Base-by-base conservation (phyloP, 2,329 filamentous ascomycete genomes). In the Aspergillus luchuensis region DNA sequence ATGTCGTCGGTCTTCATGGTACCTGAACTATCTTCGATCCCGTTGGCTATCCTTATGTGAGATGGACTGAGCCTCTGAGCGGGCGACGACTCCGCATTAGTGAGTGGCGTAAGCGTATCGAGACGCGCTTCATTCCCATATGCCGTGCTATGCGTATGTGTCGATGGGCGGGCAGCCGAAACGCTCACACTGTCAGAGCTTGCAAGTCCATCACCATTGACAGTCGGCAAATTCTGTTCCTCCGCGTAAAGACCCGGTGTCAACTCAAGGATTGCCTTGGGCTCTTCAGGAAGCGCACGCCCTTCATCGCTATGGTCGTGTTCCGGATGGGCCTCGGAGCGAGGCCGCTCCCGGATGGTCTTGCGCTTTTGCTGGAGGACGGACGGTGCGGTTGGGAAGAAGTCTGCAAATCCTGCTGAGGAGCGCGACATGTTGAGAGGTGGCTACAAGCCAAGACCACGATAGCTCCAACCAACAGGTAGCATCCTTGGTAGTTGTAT, bases 341-440 rank as follows among this genome's bases (percentile, higher is more conserved):
- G 87, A 73, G 87, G 85, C 74, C 86, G 82, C 75, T 88, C 85
- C 74, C 82, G 83, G 66, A 84, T 82, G 56, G 73, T 69, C 68
- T 77, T 77, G 65, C 78, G 79, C 77, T 80, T 80, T 68, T 79
- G 75, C 66, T 80, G 78, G 58, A 84, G 76, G 66, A 86, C 87
- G 70, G 86, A 85, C 69, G 91, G 90, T 73, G 90, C 91, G 75
- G 89, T 87, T 69, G 90, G 90, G 79, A 92, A 93, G 84, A 92
- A 95, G 80, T 92, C 88, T 80, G 89, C 90, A 84, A 92, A 93
- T 81, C 89, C 88, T 82, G 89, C 89, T 78, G 85, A 84, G 76
- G 89, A 86, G 82, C 90, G 91, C 87, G 91, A 91, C 89, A 91
- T 91, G 81, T 81, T 88, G 83, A 73, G 67, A 76, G 68, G 69